phyloP scores from a whole-genome alignment of 139 green algal genomes.

The Chlorella vulgaris region DNA sequence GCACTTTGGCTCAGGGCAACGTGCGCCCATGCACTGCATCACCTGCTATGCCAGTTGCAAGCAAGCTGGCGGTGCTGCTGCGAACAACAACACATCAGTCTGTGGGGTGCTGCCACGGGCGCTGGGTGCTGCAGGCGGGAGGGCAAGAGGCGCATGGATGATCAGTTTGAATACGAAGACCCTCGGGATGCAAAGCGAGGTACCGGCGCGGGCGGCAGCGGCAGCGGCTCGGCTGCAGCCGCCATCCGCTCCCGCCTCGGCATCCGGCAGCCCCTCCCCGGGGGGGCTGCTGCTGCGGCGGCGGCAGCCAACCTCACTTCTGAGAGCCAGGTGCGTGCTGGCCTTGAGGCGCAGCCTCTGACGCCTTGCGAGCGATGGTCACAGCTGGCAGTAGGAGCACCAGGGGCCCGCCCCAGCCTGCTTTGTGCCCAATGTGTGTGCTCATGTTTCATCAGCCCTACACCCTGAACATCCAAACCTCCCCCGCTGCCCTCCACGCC shows the following conservation, averaged over 20 bases:
- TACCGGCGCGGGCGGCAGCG: neutral
- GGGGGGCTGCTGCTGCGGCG: too few relatives aligned
- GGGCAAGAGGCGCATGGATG: conserved; percentile 2
- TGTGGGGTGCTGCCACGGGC: too few relatives aligned
- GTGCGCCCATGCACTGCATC: too few relatives aligned
- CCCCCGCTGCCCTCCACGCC: too few relatives aligned
- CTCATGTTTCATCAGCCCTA: too few relatives aligned
- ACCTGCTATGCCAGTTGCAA: neutral
- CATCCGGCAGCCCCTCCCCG: neutral
- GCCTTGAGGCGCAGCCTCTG: neutral
- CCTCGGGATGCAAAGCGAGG: conserved; percentile 6
- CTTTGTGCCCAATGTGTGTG: too few relatives aligned
- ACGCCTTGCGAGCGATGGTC: too few relatives aligned
- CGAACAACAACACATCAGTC: neutral
- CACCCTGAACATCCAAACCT: too few relatives aligned
- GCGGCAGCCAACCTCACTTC: neutral
- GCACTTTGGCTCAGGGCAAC: too few relatives aligned
- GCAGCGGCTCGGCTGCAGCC: too few relatives aligned
- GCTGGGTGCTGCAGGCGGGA: neutral
- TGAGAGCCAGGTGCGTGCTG: conserved; percentile 20
- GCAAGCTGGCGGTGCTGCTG: neutral
- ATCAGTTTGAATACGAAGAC: conserved; percentile 8
- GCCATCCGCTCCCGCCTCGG: conserved; percentile 24
- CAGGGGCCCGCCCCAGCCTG: too few relatives aligned
- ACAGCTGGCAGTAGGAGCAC: too few relatives aligned